phyloP scores from a whole-genome alignment of 352 stramenopile species.

The Phytophthora niederhauseri region DNA sequence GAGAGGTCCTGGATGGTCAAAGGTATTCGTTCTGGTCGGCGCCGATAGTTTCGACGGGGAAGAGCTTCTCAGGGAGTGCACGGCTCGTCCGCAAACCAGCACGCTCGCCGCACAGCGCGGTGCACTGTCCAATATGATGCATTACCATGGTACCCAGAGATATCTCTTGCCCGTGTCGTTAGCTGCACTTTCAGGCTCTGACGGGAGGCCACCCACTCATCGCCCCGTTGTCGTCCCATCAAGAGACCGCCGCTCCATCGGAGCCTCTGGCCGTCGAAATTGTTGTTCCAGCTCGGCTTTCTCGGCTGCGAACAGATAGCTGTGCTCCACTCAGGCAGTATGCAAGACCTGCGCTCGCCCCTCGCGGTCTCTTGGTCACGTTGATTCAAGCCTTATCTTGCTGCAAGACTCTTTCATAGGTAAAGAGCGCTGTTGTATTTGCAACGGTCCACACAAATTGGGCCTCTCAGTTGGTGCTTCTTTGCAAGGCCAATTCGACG shows the following conservation, averaged over 20 bases:
- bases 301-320: too few species aligned
- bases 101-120: conserved; percentile 7
- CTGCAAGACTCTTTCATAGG: too few species aligned
- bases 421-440: too few species aligned
- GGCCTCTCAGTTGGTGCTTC: not conserved
- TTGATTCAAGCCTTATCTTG: not conserved
- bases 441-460: conserved; percentile 11
- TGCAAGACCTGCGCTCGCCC: too few species aligned
- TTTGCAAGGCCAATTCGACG: conserved; percentile 3
- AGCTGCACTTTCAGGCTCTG: conserved; percentile 1
- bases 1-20: conserved; percentile 2
- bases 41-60: not conserved
- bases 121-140: conserved; percentile 25
- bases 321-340: too few species aligned
- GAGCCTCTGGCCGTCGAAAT: not conserved
- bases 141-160: not conserved
- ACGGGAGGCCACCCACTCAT: not conserved
- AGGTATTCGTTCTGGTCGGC: not conserved
- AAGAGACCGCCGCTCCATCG: conserved; percentile 6
- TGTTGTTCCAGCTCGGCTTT: too few species aligned
- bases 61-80: not conserved
- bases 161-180: conserved; percentile 11
- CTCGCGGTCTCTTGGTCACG: conserved; percentile 7
- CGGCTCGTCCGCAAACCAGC: conserved; percentile 1
- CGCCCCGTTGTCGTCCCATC: conserved; percentile 16